Base-by-base conservation (phyloP, 768 basidiomycete species). In the Postia placenta region DNA sequence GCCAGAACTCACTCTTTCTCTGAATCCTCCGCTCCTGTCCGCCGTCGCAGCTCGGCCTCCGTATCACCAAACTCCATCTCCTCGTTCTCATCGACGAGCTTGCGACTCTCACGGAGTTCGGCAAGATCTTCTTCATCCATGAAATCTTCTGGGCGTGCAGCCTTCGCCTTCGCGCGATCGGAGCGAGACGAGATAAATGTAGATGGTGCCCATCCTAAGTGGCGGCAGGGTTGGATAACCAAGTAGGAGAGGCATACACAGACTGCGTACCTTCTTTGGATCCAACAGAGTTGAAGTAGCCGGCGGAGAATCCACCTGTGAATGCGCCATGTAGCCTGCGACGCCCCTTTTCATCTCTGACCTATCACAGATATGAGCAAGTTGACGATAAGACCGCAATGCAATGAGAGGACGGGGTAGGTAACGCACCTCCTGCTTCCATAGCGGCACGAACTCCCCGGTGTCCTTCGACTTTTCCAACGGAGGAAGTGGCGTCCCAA, bases 91-190 rank as follows among this genome's bases (percentile, higher is more conserved):
- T 89, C 85, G 3, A 92, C 79, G 7, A 96, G 64, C 17, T 76
- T 80, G 56, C 83, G 74, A 55, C 78, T 80, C 35, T 92, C 90
- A 27, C 76, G 79, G 51, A 87, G 65, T 53, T 91, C 91, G 39
- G 87, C 82, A 14, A 97, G 71, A 64, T 98, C 96, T 67, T 99
- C 96, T 37, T 97, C 96, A 68, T 99, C 96, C 96, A 99, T 98
- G 63, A 91, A 98, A 63, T 96, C 92, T 66, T 95, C 91, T 0
- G 92, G 85, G 26, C 76, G 75, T n/a, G 74, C 67, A 2, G 67
- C 68, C 57, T 78, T 74, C 56, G 77, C 66, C 63, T 84, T 85
- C 40, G 80, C 80, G 42, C 93, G 80, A 38, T 89, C 86, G 24
- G 63, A 67, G 26, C 93, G 79, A 5, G 94, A 96, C 0, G 95